phyloP scores from a whole-genome alignment of 2,329 filamentous ascomycete species.

The Elsinoe batatas region DNA sequence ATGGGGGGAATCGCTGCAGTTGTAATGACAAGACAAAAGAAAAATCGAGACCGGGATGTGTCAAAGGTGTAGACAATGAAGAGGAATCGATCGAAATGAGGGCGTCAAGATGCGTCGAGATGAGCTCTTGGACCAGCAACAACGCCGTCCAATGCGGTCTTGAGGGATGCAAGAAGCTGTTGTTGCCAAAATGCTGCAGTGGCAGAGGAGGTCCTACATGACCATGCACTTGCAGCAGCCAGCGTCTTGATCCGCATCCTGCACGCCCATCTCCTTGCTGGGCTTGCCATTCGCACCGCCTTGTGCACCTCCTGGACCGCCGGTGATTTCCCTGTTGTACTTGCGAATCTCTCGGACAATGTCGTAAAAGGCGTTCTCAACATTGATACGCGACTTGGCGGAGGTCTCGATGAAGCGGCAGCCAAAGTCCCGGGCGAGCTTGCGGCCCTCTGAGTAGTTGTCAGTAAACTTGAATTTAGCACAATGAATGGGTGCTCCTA shows the following conservation, averaged over 20 bases:
- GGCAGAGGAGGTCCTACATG: conserved; percentile 52
- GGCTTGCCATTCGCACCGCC: conserved; percentile 45
- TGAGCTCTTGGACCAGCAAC: background rate
- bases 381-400: conserved; percentile 94
- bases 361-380: conserved; percentile 97
- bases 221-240: conserved; percentile 86
- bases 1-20: conserved; percentile 14
- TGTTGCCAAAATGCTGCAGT: background rate
- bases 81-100: conserved; percentile 8
- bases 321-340: conserved; percentile 97
- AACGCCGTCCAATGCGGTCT: background rate
- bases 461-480: conserved; percentile 14
- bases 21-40: conserved; percentile 10
- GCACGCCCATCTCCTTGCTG: conserved; percentile 71
- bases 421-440: conserved; percentile 73
- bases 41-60: conserved; percentile 5
- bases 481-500: conserved; percentile 37
- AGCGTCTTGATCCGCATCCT: conserved; percentile 49
- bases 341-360: conserved; percentile 95
- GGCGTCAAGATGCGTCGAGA: background rate
- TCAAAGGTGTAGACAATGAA: conserved; percentile 15
- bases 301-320: conserved; percentile 62
- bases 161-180: background rate
- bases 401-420: conserved; percentile 99
- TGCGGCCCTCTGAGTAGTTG: conserved; percentile 64